Conservation (phyloP, 352 stramenopile species). For the Achlya hypogyna region DNA sequence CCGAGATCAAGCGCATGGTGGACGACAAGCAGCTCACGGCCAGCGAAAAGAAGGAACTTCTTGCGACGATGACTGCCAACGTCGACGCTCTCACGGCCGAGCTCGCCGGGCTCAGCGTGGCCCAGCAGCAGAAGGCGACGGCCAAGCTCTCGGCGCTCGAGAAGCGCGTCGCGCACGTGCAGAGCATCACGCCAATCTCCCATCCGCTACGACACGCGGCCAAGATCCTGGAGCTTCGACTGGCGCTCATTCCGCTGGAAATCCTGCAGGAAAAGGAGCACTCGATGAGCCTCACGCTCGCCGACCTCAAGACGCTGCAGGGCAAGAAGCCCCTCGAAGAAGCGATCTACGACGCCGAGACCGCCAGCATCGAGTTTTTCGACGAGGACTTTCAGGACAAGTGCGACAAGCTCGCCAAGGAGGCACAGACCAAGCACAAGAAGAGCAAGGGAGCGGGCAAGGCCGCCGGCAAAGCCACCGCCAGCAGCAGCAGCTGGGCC, state of each 20-base stretch:
- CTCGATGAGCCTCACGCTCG: constrained; percentile 19
- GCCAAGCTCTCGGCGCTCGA: background rate
- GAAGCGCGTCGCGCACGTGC: background rate
- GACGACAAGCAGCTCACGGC: constrained; percentile 22
- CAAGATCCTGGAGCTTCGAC: constrained; percentile 7
- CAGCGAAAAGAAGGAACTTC: constrained; percentile 17
- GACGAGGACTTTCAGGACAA: constrained; percentile 19
- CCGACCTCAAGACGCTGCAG: constrained; percentile 19
- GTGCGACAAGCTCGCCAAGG: background rate
- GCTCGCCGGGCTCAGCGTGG: background rate
- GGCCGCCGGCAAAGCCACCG: background rate
- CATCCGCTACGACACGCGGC: background rate
- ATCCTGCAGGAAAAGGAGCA: constrained; percentile 19
- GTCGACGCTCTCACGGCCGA: background rate
- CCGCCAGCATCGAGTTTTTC: constrained; percentile 17
- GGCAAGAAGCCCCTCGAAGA: constrained; percentile 13
- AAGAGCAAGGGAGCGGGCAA: constrained; percentile 6
- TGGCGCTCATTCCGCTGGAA: constrained; percentile 10
- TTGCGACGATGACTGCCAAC: constrained; percentile 15
- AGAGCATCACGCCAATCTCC: background rate
- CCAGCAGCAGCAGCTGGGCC: constrained; percentile 1
- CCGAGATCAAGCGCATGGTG: constrained; percentile 23
- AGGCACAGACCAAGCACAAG: constrained; percentile 1
- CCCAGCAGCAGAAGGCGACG: constrained; percentile 1
- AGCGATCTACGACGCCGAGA: background rate